A percentile compares a stretch with the other conserved stretches of the same genome.
Conservation (phyloP, 78 protist genomes). For the Speleostelium caveatum region DNA sequence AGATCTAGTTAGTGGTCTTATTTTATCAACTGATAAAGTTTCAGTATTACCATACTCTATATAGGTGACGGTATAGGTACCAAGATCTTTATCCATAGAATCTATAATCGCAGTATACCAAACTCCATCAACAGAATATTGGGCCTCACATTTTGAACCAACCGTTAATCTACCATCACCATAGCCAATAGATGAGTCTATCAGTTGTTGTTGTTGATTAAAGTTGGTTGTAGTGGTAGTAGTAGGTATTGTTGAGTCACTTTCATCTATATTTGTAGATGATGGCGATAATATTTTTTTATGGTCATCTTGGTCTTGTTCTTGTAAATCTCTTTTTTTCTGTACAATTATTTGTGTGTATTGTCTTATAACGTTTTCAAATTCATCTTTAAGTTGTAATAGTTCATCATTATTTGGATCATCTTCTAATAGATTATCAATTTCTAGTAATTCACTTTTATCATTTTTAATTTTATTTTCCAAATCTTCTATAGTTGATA, state of each 20-base stretch:
- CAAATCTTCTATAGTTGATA: conserved; percentile 40
- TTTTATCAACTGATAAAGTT: conserved; percentile 17
- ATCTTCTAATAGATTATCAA: conserved; percentile 50
- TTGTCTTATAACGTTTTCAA: conserved; percentile 17
- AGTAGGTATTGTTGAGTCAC: background rate
- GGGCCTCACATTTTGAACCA: conserved; percentile 62
- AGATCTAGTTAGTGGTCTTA: conserved; percentile 43
- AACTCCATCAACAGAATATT: conserved; percentile 44
- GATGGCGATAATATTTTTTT: background rate
- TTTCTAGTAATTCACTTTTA: conserved; percentile 51
- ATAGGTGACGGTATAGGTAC: conserved; percentile 51
- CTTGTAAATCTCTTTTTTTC: conserved; percentile 6
- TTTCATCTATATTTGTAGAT: background rate
- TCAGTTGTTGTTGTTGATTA: background rate
- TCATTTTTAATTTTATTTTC: conserved; percentile 51
- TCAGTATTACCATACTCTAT: conserved; percentile 53
- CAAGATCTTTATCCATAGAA: conserved; percentile 62
- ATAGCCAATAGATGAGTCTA: background rate
- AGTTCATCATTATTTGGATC: conserved; percentile 52
- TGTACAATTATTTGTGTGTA: conserved; percentile 17
- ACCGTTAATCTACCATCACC: conserved; percentile 5
- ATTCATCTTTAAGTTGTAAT: conserved; percentile 28
- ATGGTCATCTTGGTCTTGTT: background rate
- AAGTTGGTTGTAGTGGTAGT: background rate
- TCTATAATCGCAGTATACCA: conserved; percentile 63